A percentile compares a stretch with the other conserved stretches of the same genome.
These are phyloP conservation scores for Trametes versicolor DNA, from an alignment of 1,284 basidiomycete species.

Conservation along the genomic window DNA sequence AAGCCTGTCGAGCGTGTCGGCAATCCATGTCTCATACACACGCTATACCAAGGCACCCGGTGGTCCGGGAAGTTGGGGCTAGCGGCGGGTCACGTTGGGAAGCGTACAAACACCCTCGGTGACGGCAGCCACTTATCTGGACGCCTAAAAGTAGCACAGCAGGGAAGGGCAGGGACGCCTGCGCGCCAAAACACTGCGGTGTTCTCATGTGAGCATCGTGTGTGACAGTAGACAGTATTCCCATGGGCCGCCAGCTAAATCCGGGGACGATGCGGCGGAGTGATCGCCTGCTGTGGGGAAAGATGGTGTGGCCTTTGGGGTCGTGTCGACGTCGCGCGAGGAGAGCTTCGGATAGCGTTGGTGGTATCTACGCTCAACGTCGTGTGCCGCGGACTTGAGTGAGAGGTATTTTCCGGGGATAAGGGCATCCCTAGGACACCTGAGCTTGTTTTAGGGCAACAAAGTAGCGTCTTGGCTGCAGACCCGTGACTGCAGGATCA, in stretches of 20 bases:
- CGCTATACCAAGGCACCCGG: constrained; percentile 14
- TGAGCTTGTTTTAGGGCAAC: too few species aligned
- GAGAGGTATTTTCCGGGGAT: too few species aligned
- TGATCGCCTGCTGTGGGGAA: too few species aligned
- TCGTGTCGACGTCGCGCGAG: too few species aligned
- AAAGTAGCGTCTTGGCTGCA: too few species aligned
- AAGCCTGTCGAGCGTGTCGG: constrained; percentile 4
- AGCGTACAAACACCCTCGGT: constrained; percentile 6
- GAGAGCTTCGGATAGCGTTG: not conserved
- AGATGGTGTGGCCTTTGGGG: too few species aligned
- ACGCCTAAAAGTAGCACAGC: constrained; percentile 19
- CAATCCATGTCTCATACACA: constrained; percentile 11
- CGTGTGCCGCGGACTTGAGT: too few species aligned
- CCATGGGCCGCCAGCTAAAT: not conserved
- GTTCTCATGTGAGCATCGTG: constrained; percentile 19
- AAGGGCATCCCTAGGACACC: too few species aligned
- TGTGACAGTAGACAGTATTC: not conserved
- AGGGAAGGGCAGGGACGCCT: not conserved
- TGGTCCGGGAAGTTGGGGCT: constrained; percentile 2
- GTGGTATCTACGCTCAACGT: too few species aligned
- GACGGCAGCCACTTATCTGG: not conserved
- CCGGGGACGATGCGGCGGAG: too few species aligned
- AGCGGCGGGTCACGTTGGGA: constrained; percentile 5
- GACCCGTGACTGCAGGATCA: too few species aligned
- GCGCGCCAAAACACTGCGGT: not conserved